Base-by-base conservation (phyloP, 768 basidiomycete species). In the Mycena rosella region DNA sequence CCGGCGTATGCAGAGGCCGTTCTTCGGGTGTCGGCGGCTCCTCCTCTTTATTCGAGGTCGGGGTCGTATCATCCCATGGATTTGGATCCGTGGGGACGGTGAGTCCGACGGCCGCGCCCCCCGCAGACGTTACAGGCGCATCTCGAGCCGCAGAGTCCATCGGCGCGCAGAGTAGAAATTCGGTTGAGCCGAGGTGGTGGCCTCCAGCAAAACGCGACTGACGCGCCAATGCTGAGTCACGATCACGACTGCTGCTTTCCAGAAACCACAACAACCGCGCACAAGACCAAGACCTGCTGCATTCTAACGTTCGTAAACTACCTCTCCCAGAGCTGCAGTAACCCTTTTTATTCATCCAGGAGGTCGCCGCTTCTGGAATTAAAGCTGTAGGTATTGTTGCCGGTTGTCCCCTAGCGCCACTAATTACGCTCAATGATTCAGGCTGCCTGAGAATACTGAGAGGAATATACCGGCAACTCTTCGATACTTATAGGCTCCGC, bases 41-140 rank as follows among this genome's bases (percentile, higher is more conserved):
- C 30, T 67, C 36, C 9, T 73, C 73, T 27, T 73, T 71, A 44
- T 73, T 72, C 24, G 75, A 42, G 38, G 30, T 32, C 22, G 73
- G 58, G 58, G 69, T 32, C 27, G 61, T 72, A 74, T 81, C 81
- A 68, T 75, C 74, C 84, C 84, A 84, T 63, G 83, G 84, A 72
- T 85, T 83, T 36, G 79, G 73, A 45, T 79, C 78, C 59, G 71
- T 57, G 44, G 78, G 76, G 63, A 65, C 36, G 30, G 62, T 47
- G 26, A 60, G 40, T 13, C 26, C 52, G 40, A 54, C 52, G 9
- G 58, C 53, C 10, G 20, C 36, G 53, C 48, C 75, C 71, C 72
- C 66, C 70, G 74, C 54, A 66, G 58, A 7, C 18, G 38, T 15
- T 29, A 22, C 29, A 40, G 59, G 24, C 20, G 30, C 13, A 34